These are phyloP conservation scores for Byssothecium circinans DNA, from an alignment of 2,329 filamentous ascomycete species.

Conservation along the genomic window DNA sequence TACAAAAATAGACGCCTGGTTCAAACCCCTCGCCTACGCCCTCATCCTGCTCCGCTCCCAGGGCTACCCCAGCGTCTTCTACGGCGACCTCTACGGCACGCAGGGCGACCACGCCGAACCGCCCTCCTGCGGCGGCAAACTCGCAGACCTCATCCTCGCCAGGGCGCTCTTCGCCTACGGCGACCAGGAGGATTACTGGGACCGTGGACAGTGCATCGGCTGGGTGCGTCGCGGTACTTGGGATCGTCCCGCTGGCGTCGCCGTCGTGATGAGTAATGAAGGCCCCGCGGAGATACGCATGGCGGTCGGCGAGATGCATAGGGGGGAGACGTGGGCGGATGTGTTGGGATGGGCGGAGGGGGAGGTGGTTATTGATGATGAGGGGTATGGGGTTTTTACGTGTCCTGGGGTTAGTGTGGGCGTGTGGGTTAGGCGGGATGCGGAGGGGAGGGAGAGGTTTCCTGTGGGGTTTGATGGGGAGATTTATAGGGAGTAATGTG, in stretches of 20 bases:
- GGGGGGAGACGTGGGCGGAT: constrained; percentile 66
- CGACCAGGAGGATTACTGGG: constrained; percentile 65
- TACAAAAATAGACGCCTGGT: constrained; percentile 64
- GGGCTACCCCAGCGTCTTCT: constrained; percentile 70
- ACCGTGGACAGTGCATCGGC: constrained; percentile 62
- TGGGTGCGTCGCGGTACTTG: constrained; percentile 59
- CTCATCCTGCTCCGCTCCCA: constrained; percentile 67
- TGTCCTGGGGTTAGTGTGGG: constrained; percentile 54
- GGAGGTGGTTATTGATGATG: constrained; percentile 60
- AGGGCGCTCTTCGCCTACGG: constrained; percentile 70
- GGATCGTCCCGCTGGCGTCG: constrained; percentile 51
- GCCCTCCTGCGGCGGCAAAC: constrained; percentile 53
- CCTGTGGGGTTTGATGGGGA: constrained; percentile 40
- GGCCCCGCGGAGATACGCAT: constrained; percentile 56
- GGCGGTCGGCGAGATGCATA: constrained; percentile 61
- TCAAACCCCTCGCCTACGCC: constrained; percentile 72
- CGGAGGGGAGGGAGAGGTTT: constrained; percentile 49
- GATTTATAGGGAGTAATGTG: constrained; percentile 29
- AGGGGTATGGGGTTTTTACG: constrained; percentile 62
- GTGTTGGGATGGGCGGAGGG: constrained; percentile 58
- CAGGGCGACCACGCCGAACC: constrained; percentile 57
- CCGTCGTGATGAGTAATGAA: constrained; percentile 56
- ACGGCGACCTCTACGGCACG: constrained; percentile 69
- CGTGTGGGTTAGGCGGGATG: constrained; percentile 58
- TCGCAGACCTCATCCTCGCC: constrained; percentile 63